Percentiles rank a stretch among this genome's conserved stretches.
These are phyloP conservation scores for Ophiosphaerella herpotricha DNA, from an alignment of 2,329 filamentous ascomycete genomes.

Conservation along the genomic window DNA sequence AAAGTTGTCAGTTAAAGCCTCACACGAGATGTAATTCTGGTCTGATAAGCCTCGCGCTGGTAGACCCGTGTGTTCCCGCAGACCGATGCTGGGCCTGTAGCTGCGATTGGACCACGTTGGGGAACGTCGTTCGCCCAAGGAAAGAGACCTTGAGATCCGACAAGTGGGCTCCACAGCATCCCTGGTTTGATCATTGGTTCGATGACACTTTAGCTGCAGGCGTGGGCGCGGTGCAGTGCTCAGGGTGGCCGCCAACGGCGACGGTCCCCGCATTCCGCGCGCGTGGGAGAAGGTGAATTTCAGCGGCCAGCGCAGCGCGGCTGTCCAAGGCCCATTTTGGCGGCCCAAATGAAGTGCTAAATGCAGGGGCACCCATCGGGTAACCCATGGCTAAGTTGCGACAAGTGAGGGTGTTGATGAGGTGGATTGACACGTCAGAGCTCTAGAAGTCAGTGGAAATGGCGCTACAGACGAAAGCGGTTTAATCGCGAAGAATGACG, in stretches of 20 bases:
- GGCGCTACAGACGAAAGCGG: background rate
- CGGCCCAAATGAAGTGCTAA: conserved; percentile 26
- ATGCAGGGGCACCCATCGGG: conserved; percentile 35
- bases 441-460: conserved; percentile 8
- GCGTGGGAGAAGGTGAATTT: conserved; percentile 24
- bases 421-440: conserved; percentile 35
- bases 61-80: conserved; percentile 33
- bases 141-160: conserved; percentile 35
- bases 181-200: conserved; percentile 32
- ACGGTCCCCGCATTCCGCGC: conserved; percentile 22
- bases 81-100: conserved; percentile 28
- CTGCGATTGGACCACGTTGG: conserved; percentile 45
- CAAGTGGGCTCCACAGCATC: conserved; percentile 30
- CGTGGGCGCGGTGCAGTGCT: conserved; percentile 32
- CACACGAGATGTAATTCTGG: conserved; percentile 30
- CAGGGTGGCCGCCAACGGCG: conserved; percentile 25
- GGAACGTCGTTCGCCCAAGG: conserved; percentile 30
- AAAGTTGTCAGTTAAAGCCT: conserved; percentile 29
- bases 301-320: conserved; percentile 23
- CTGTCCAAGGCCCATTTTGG: conserved; percentile 21
- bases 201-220: conserved; percentile 32
- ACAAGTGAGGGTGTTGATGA: conserved; percentile 27
- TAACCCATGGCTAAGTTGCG: conserved; percentile 21
- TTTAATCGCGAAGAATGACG: conserved; percentile 14
- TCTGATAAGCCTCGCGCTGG: conserved; percentile 39